Evolutionary conservation across 129 eudicot species (phyloP).

Genomic region (Pseudognaphalium luteoalbum): DNA sequence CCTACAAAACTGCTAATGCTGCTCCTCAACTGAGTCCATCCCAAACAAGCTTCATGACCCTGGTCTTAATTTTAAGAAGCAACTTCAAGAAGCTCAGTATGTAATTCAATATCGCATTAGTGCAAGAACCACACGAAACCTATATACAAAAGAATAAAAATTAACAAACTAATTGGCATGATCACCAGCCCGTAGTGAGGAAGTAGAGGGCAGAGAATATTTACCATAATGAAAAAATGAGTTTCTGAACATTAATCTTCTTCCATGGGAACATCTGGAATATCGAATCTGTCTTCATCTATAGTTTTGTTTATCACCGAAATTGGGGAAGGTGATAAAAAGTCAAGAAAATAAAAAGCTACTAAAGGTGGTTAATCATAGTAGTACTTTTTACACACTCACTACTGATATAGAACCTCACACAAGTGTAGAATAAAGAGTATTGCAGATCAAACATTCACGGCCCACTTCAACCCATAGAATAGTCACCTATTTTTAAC

Average conservation of each 20-base stretch:
- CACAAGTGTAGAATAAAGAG: not conserved
- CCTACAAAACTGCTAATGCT: not conserved
- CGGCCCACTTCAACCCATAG: not conserved
- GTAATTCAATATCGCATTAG: not conserved
- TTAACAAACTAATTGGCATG: not conserved
- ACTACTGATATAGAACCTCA: no score
- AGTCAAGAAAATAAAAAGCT: constrained; percentile 43
- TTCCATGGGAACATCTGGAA: constrained; percentile 96
- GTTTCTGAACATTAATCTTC: constrained; percentile 50
- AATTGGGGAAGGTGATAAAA: constrained; percentile 55
- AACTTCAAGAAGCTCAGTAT: not conserved
- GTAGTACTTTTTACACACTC: not conserved
- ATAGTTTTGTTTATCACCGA: constrained; percentile 63
- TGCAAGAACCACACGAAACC: not conserved
- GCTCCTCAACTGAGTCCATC: not conserved
- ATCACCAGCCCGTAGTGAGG: not conserved
- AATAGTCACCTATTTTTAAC: not conserved
- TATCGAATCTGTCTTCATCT: constrained; percentile 85
- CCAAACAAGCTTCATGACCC: not conserved
- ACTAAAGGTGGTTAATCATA: not conserved
- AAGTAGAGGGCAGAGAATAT: not conserved
- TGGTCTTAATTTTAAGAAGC: not conserved
- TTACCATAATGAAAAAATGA: not conserved
- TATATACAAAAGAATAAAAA: not conserved
- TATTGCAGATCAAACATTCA: not conserved